phyloP scores from a whole-genome alignment of 108 stramenopile species.

The Nitzschia palea region DNA sequence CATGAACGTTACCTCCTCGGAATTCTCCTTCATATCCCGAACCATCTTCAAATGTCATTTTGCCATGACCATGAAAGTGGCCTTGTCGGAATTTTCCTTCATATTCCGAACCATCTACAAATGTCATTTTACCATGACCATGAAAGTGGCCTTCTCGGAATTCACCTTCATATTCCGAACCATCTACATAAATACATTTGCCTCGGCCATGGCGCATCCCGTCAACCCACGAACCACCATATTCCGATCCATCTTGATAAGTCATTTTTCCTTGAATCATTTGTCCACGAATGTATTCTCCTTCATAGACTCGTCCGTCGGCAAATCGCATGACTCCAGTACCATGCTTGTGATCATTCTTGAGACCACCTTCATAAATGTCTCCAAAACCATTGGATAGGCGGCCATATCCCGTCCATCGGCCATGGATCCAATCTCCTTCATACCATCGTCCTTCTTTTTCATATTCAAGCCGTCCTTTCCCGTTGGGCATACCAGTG shows the following conservation, averaged over 20 bases:
- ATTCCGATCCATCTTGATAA: neutral
- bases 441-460: constrained; percentile 9
- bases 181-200: neutral
- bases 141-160: constrained; percentile 15
- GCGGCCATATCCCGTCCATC: constrained; percentile 10
- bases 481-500: constrained; percentile 4
- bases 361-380: constrained; percentile 20
- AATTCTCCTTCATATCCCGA: too few species aligned
- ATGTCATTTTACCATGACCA: constrained; percentile 28
- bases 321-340: constrained; percentile 1
- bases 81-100: too few species aligned
- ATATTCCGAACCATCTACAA: constrained; percentile 34
- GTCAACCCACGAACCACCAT: constrained; percentile 1
- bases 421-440: constrained; percentile 17
- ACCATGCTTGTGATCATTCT: constrained; percentile 21
- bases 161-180: constrained; percentile 12
- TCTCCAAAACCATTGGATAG: constrained; percentile 11
- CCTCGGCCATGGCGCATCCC: constrained; percentile 11
- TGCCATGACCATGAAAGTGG: too few species aligned
- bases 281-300: constrained; percentile 15
- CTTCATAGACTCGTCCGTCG: constrained; percentile 1
- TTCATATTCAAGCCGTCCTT: constrained; percentile 8
- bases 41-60: too few species aligned
- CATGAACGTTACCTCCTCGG: too few species aligned
- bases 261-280: constrained; percentile 10